A percentile compares a stretch with the other conserved stretches of the same genome.
Conservation (phyloP, 2,329 filamentous ascomycete species). For the Coniella vitis region DNA sequence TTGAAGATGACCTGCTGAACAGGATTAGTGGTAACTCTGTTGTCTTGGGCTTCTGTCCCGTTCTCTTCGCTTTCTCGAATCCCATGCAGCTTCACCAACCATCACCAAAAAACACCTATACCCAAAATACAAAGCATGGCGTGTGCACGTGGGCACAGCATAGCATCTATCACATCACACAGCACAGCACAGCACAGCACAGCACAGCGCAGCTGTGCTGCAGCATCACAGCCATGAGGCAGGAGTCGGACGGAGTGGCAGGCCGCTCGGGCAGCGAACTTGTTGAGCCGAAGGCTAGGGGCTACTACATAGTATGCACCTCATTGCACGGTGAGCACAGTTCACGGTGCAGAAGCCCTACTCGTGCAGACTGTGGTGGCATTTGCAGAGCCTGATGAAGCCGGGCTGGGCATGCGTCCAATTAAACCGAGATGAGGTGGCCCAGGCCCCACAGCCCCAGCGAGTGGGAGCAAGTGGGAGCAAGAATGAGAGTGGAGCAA, state of each 20-base stretch:
- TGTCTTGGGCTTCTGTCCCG: too few relatives aligned
- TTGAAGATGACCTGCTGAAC: neutral
- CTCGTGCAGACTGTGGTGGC: slow-evolving; percentile 2
- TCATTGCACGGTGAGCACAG: neutral
- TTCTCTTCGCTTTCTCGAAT: too few relatives aligned
- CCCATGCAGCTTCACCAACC: too few relatives aligned
- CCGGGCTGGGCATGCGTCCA: neutral
- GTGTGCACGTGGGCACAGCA: too few relatives aligned
- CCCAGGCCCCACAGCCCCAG: neutral
- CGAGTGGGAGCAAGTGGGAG: too few relatives aligned
- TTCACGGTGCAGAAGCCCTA: slow-evolving; percentile 4
- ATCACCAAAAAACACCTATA: too few relatives aligned
- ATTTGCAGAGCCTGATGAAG: neutral
- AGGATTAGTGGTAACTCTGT: neutral
- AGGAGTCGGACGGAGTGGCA: neutral
- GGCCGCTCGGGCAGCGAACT: slow-evolving; percentile 12
- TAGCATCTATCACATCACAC: too few relatives aligned
- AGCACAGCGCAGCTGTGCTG: too few relatives aligned
- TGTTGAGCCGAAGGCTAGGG: neutral
- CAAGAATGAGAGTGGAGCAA: neutral
- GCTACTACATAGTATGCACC: neutral
- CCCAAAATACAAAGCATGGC: too few relatives aligned
- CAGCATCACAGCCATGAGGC: too few relatives aligned
- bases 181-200: too few relatives aligned
- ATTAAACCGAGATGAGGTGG: neutral